These are phyloP conservation scores for Wickerhamiella spandovensis DNA, from an alignment of 805 yeast genomes.

Conservation along the genomic window DNA sequence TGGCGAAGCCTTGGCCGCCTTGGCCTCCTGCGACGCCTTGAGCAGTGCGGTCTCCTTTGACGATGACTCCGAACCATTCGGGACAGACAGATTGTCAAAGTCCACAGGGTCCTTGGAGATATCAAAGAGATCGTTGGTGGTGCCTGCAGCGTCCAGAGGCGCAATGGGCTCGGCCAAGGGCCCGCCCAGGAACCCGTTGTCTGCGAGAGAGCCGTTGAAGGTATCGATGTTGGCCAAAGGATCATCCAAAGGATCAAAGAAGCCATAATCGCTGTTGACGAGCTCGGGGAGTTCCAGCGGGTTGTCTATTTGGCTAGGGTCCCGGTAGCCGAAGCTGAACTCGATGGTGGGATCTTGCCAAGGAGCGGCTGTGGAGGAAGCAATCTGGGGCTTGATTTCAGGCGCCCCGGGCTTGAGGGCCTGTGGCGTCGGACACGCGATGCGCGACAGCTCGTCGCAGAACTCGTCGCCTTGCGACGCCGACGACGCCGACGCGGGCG, in stretches of 20 bases:
- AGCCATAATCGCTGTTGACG: constrained; percentile 22
- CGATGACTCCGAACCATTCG: not conserved
- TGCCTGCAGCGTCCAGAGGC: not conserved
- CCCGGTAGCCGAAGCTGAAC: constrained; percentile 13
- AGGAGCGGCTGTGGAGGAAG: not conserved
- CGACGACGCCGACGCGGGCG: not conserved
- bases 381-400: not conserved
- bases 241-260: constrained; percentile 26
- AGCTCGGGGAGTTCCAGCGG: constrained; percentile 23
- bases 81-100: not conserved
- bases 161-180: not conserved
- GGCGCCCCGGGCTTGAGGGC: not conserved
- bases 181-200: not conserved
- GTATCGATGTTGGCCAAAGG: not conserved
- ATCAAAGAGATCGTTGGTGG: not conserved
- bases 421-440: constrained; percentile 2
- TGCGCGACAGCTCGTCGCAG: constrained; percentile 44
- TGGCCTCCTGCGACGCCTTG: constrained; percentile 3
- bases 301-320: constrained; percentile 23
- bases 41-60: not conserved
- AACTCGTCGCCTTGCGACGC: constrained; percentile 37
- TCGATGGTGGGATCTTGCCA: not conserved
- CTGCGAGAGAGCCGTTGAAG: not conserved
- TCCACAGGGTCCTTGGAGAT: not conserved
- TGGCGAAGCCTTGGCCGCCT: not conserved